Evolutionary conservation across 2,329 filamentous ascomycete species (phyloP), one percentile per base, ranked within the genome.

Genomic region (Ceratocystis cacaofunesta): DNA sequence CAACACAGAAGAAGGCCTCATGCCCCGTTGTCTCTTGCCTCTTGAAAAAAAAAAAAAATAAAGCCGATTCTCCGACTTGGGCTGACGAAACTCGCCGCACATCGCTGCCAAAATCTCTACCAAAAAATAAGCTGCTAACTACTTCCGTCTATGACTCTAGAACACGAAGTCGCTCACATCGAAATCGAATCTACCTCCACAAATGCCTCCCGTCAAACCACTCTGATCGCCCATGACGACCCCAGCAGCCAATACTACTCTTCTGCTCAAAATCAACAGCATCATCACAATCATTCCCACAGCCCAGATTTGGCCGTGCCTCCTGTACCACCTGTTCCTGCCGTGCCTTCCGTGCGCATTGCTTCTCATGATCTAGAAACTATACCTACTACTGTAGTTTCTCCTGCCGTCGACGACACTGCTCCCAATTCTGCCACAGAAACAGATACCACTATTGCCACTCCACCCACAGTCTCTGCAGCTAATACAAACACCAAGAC

Each of bases 151-250:
- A 41, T 28, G 30, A 19, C 25, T 58, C 22, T 44, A 64, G 62
- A 50, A 55, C 50, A 48, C 32, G 62, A 64, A 57, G 48, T 64
- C 52, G 41, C 62, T 57, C 62, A 64, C 17, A 41, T 64, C 50
- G 62, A 64, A 44, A 58, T 58, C 8, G 55, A 58, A 58, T 64
- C 62, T 15, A 36, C 62, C 17, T 58, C 62, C 22, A 50, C 62
- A 10, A 52, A 58, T 66, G 65, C 65, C n/a, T 66, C 60, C 28
- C 60, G 60, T 50, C 58, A 66, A 44, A 62, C 65, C n/a, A 63
- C 60, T 19, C 55, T 62, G n/a, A 66, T 58, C n/a, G 61, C 48
- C 30, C 46, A 62, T 22, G 65, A 62, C 55, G 43, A 43, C 55
- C 10, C 28, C 36, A 62, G 17, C 25, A 65, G 52, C 10, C 43